These are phyloP conservation scores for Citrullus colocynthis DNA, from an alignment of 306 rosid species.

Conservation along the genomic window DNA sequence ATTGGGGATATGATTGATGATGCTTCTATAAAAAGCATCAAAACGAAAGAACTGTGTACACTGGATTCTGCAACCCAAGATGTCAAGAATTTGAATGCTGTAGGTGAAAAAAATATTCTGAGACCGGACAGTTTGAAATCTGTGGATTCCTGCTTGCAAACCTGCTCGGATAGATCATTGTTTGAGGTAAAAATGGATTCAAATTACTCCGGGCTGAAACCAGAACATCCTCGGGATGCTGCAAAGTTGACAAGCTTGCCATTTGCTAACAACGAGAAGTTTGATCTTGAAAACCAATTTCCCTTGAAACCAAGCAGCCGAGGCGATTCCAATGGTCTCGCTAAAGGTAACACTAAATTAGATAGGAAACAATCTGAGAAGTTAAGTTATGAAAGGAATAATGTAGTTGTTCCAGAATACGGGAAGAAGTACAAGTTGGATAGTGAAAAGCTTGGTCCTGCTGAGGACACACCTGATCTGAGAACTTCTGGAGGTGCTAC, in stretches of 20 bases:
- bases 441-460: not conserved
- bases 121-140: constrained; percentile 22
- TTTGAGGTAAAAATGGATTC: constrained; percentile 15
- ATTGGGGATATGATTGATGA: constrained; percentile 17
- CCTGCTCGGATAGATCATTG: constrained; percentile 17
- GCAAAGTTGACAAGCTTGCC: constrained; percentile 10
- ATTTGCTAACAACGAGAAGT: constrained; percentile 12
- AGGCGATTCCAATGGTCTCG: constrained; percentile 3
- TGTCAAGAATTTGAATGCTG: constrained; percentile 15
- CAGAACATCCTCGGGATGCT: constrained; percentile 16
- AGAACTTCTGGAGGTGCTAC: constrained; percentile 12
- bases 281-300: constrained; percentile 22
- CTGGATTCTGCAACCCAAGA: constrained; percentile 30
- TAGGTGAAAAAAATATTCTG: constrained; percentile 19
- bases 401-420: not conserved
- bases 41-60: constrained; percentile 9
- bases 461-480: constrained; percentile 11
- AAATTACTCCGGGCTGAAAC: constrained; percentile 14
- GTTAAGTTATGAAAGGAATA: not conserved
- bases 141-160: constrained; percentile 20
- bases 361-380: constrained; percentile 12
- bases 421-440: not conserved
- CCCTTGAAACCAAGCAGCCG: constrained; percentile 9
- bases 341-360: constrained; percentile 9
- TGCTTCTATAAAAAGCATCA: constrained; percentile 20